phyloP scores from a whole-genome alignment of 2,329 filamentous ascomycete genomes.

The Sarocladiaceae sp. region DNA sequence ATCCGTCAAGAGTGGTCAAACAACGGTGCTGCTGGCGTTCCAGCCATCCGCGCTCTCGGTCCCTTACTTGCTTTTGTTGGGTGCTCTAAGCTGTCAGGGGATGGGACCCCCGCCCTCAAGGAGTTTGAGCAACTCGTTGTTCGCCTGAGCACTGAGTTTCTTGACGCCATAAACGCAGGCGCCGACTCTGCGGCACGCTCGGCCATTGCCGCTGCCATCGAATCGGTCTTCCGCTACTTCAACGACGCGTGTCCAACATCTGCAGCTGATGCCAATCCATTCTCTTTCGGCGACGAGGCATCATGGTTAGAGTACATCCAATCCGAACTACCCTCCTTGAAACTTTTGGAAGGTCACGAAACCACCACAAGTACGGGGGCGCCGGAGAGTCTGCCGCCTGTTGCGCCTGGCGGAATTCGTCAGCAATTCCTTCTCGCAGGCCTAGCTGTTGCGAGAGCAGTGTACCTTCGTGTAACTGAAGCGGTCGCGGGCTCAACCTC shows the following conservation, averaged over 20 bases:
- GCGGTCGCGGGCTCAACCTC: conserved; percentile 12
- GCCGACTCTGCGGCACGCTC: conserved; percentile 28
- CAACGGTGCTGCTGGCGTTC: conserved; percentile 16
- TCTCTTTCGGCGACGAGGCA: conserved; percentile 11
- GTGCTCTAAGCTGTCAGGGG: conserved; percentile 34
- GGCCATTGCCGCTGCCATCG: conserved; percentile 30
- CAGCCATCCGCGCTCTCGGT: conserved; percentile 29
- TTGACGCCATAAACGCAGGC: conserved; percentile 24
- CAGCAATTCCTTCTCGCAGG: conserved; percentile 33
- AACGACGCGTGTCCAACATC: conserved; percentile 32
- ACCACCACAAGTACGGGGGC: no score
- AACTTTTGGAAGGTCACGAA: no score
- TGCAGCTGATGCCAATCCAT: conserved; percentile 13
- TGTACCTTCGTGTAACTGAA: conserved; percentile 36
- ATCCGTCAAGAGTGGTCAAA: conserved; percentile 19
- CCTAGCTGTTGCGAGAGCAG: conserved; percentile 28
- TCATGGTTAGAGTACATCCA: conserved; percentile 21
- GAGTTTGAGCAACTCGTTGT: conserved; percentile 35
- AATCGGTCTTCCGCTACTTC: conserved; percentile 29
- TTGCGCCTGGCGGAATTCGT: no score
- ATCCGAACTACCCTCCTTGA: no score
- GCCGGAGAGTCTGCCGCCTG: no score
- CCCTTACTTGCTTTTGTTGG: conserved; percentile 42
- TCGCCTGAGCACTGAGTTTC: conserved; percentile 28
- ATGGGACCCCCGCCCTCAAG: conserved; percentile 21